Percentiles rank a stretch among this genome's conserved stretches.
These are phyloP conservation scores for Rhodotorula taiwanensis DNA, from an alignment of 768 basidiomycete genomes.

Conservation along the genomic window DNA sequence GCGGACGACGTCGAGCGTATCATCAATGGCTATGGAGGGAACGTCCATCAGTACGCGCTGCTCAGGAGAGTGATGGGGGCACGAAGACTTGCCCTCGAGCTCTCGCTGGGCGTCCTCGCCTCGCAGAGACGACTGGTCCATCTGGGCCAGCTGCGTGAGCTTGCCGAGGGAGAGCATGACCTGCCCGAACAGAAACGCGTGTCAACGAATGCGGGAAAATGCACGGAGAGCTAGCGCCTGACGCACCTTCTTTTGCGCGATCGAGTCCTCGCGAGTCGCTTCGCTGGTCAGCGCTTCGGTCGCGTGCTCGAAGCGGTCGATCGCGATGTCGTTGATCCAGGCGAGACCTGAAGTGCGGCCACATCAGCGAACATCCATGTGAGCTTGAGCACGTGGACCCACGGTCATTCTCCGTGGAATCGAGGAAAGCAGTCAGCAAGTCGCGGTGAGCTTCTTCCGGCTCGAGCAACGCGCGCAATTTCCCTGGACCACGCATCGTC, in stretches of 20 bases:
- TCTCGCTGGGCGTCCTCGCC: conserved; percentile 50
- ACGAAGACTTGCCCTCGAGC: conserved; percentile 49
- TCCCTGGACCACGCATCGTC: conserved; percentile 50
- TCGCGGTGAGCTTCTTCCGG: conserved; percentile 59
- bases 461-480: conserved; percentile 71
- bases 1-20: conserved; percentile 76
- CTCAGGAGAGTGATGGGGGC: not conserved
- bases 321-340: conserved; percentile 82
- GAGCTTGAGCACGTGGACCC: conserved; percentile 46
- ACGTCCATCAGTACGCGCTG: not conserved
- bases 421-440: conserved; percentile 69
- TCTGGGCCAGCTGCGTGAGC: conserved; percentile 64
- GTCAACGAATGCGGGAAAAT: not conserved
- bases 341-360: conserved; percentile 43
- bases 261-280: conserved; percentile 53
- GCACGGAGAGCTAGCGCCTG: too few relatives aligned
- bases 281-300: conserved; percentile 60
- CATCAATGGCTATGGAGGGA: conserved; percentile 63
- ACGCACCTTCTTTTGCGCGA: conserved; percentile 71
- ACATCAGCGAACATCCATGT: not conserved
- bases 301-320: conserved; percentile 60
- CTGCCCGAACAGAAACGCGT: conserved; percentile 48
- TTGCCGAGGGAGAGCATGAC: conserved; percentile 87
- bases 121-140: conserved; percentile 49
- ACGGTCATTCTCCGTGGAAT: conserved; percentile 53